phyloP scores from a whole-genome alignment of 805 yeast genomes.

The Limtongia smithiae region DNA sequence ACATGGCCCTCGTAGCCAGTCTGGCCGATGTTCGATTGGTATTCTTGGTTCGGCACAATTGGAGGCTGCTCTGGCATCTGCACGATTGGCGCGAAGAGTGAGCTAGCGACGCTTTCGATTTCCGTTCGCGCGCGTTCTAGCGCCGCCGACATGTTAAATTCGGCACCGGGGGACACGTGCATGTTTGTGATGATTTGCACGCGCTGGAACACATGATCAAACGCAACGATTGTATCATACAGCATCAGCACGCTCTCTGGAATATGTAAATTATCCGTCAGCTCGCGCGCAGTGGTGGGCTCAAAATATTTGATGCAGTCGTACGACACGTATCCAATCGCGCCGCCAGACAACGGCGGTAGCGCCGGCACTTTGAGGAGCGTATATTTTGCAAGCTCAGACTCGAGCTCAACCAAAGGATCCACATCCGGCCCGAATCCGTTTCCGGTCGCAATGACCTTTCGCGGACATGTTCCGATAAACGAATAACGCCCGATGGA shows the following conservation, averaged over 20 bases:
- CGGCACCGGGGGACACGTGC: slow-evolving; percentile 39
- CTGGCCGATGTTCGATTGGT: slow-evolving; percentile 87
- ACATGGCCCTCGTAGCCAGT: slow-evolving; percentile 90
- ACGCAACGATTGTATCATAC: slow-evolving; percentile 84
- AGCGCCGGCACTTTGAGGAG: slow-evolving; percentile 80
- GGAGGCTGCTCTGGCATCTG: slow-evolving; percentile 72
- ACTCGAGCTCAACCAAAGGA: slow-evolving; percentile 71
- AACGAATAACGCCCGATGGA: slow-evolving; percentile 86
- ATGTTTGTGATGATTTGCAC: slow-evolving; percentile 86
- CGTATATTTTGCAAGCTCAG: slow-evolving; percentile 60
- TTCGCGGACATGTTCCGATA: slow-evolving; percentile 81
- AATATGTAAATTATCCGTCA: slow-evolving; percentile 73
- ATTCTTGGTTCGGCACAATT: slow-evolving; percentile 62
- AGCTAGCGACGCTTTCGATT: slow-evolving; percentile 49
- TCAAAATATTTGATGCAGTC: slow-evolving; percentile 97
- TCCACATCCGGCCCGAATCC: slow-evolving; percentile 62
- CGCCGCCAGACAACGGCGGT: slow-evolving; percentile 89
- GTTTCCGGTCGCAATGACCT: slow-evolving; percentile 79
- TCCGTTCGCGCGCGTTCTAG: slow-evolving; percentile 55
- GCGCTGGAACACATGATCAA: slow-evolving; percentile 90
- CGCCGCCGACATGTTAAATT: slow-evolving; percentile 47
- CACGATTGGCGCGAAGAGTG: slow-evolving; percentile 37
- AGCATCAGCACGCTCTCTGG: slow-evolving; percentile 94
- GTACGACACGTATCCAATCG: slow-evolving; percentile 91
- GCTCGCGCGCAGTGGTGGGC: slow-evolving; percentile 73